Conservation (phyloP, 495 filamentous ascomycete genomes). For the Chaetomium fimeti region DNA sequence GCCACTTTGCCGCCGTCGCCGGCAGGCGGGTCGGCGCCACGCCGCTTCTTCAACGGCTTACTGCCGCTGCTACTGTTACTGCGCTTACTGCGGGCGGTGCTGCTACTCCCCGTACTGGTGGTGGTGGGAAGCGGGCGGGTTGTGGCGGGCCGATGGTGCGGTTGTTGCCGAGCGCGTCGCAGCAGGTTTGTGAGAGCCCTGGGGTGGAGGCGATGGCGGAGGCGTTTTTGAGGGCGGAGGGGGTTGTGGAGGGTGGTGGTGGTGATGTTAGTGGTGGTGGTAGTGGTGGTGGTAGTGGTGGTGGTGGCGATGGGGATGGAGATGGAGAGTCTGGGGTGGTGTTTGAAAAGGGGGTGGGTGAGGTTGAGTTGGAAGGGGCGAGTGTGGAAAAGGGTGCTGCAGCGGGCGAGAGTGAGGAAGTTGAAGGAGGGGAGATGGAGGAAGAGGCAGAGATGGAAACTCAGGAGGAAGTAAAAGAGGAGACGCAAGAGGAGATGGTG, state of each 20-base stretch:
- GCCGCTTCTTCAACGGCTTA: neutral
- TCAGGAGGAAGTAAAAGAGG: neutral
- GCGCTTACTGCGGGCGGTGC: no score
- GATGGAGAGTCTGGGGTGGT: neutral
- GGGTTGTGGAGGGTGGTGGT: neutral
- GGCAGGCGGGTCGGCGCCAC: conserved; percentile 6
- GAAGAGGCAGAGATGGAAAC: neutral
- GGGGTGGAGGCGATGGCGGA: conserved; percentile 43
- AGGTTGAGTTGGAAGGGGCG: neutral
- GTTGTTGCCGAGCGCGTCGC: conserved; percentile 44
- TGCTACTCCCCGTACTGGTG: no score
- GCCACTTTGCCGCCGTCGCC: conserved; percentile 42
- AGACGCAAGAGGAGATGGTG: conserved; percentile 10
- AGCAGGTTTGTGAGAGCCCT: conserved; percentile 42
- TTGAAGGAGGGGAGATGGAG: neutral
- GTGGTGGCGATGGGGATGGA: neutral
- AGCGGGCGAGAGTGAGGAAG: neutral
- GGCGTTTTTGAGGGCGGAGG: conserved; percentile 36
- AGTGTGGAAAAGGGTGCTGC: neutral
- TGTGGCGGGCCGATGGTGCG: neutral
- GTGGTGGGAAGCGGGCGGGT: no score
- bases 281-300: neutral
- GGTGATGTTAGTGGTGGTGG: neutral
- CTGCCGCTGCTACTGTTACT: neutral
- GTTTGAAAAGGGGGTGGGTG: neutral